Evolutionary conservation across 352 stramenopile genomes (phyloP).

Genomic region (Pythium sukuiense): DNA sequence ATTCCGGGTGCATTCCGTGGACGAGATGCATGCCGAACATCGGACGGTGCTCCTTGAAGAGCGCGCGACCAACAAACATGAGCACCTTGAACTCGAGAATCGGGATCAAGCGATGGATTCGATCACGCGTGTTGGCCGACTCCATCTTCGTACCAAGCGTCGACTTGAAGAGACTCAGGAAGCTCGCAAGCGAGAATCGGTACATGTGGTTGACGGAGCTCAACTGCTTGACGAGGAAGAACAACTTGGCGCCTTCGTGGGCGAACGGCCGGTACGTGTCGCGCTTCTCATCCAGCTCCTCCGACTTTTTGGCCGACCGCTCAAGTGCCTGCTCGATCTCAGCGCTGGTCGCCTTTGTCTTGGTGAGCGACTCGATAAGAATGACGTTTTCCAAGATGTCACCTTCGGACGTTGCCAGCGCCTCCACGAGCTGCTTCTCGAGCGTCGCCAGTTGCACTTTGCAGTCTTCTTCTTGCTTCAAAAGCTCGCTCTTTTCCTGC

Average conservation of each 20-base stretch:
- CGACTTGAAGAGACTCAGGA: slow-evolving; percentile 86
- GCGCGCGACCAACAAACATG: slow-evolving; percentile 89
- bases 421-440: slow-evolving; percentile 93
- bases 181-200: slow-evolving; percentile 92
- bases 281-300: slow-evolving; percentile 92
- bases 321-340: slow-evolving; percentile 92
- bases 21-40: slow-evolving; percentile 95
- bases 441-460: slow-evolving; percentile 93
- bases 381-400: slow-evolving; percentile 95
- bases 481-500: slow-evolving; percentile 78
- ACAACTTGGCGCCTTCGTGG: slow-evolving; percentile 87
- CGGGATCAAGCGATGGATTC: slow-evolving; percentile 80
- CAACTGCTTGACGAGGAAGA: slow-evolving; percentile 93
- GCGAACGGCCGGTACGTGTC: slow-evolving; percentile 91
- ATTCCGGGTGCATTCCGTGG: slow-evolving; percentile 90
- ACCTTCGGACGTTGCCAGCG: slow-evolving; percentile 92
- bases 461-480: slow-evolving; percentile 91
- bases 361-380: slow-evolving; percentile 93
- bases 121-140: slow-evolving; percentile 67
- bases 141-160: slow-evolving; percentile 86
- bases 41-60: slow-evolving; percentile 93
- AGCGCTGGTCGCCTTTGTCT: slow-evolving; percentile 90
- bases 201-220: slow-evolving; percentile 95
- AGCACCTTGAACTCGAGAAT: slow-evolving; percentile 89
- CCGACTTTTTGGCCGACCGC: slow-evolving; percentile 85